These are phyloP conservation scores for Colletotrichum musae DNA, from an alignment of 2,329 filamentous ascomycete species.

Conservation along the genomic window DNA sequence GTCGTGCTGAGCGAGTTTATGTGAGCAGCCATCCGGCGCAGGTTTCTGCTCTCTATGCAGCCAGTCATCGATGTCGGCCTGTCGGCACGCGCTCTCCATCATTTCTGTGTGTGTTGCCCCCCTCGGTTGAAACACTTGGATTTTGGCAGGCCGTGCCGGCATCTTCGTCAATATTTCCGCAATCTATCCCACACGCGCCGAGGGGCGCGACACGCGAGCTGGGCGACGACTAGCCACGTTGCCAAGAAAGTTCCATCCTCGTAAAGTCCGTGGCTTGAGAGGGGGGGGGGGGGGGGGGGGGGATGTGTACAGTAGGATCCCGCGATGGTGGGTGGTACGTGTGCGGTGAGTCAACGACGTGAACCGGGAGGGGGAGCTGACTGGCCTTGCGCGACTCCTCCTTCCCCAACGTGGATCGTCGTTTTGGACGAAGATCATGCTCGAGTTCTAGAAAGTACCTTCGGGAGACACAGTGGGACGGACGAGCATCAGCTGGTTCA, in stretches of 20 bases:
- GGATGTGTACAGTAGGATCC: neutral
- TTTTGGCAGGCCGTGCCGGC: constrained; percentile 6
- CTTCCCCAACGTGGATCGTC: neutral
- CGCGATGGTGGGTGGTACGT: constrained; percentile 11
- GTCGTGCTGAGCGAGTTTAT: neutral
- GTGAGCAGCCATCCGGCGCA: constrained; percentile 16
- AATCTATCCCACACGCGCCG: constrained; percentile 22
- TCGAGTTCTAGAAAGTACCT: constrained; percentile 15
- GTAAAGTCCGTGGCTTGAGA: neutral
- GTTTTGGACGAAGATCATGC: neutral
- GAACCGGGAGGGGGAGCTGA: neutral
- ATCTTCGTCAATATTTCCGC: neutral
- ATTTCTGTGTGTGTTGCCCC: neutral
- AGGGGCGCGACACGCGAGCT: neutral
- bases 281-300: too few relatives aligned
- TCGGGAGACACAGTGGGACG: neutral
- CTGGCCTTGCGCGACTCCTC: constrained; percentile 12
- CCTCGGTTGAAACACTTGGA: neutral
- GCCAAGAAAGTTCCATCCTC: neutral
- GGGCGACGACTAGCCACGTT: neutral
- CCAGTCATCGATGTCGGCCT: constrained; percentile 1
- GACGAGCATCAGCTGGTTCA: neutral
- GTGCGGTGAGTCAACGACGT: constrained; percentile 8
- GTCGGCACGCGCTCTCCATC: neutral
- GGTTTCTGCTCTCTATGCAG: neutral